These are phyloP conservation scores for Claviceps quebecensis DNA, from an alignment of 2,329 filamentous ascomycete species.

Conservation along the genomic window DNA sequence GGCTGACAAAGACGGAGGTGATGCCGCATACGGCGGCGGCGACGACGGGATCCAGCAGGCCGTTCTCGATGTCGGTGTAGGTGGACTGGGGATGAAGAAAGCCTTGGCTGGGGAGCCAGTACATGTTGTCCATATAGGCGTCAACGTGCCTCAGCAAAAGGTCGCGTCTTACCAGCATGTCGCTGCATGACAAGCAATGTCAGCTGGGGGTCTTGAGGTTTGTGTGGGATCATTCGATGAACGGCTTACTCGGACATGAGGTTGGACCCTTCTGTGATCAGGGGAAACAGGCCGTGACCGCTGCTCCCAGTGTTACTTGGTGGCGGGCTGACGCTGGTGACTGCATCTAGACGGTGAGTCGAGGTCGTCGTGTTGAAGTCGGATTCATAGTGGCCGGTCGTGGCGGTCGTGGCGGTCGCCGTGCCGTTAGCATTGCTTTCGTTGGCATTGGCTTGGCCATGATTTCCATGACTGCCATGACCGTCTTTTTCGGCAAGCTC, in stretches of 20 bases:
- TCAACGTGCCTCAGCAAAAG: constrained; percentile 23
- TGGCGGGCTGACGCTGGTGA: constrained; percentile 11
- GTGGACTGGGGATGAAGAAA: constrained; percentile 23
- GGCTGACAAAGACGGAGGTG: constrained; percentile 21
- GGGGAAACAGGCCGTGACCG: constrained; percentile 8
- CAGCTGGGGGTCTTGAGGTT: neutral
- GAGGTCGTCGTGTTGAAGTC: constrained; percentile 4
- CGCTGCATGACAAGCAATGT: constrained; percentile 10
- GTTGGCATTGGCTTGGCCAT: neutral
- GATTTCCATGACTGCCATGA: too few relatives aligned
- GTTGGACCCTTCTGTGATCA: constrained; percentile 12
- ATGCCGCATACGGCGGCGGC: constrained; percentile 26
- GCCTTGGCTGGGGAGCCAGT: constrained; percentile 24
- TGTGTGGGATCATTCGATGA: neutral
- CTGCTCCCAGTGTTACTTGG: constrained; percentile 5
- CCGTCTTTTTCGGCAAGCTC: neutral
- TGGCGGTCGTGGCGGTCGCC: neutral
- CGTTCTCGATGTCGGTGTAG: constrained; percentile 22
- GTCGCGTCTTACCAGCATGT: constrained; percentile 20
- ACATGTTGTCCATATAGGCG: constrained; percentile 25
- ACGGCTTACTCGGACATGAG: constrained; percentile 17
- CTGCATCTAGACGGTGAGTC: constrained; percentile 5
- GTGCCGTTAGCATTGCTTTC: too few relatives aligned
- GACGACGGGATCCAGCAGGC: constrained; percentile 19
- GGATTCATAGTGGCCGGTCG: neutral